Conservation (phyloP, 805 yeast genomes). For the Priceomyces melissophilus region DNA sequence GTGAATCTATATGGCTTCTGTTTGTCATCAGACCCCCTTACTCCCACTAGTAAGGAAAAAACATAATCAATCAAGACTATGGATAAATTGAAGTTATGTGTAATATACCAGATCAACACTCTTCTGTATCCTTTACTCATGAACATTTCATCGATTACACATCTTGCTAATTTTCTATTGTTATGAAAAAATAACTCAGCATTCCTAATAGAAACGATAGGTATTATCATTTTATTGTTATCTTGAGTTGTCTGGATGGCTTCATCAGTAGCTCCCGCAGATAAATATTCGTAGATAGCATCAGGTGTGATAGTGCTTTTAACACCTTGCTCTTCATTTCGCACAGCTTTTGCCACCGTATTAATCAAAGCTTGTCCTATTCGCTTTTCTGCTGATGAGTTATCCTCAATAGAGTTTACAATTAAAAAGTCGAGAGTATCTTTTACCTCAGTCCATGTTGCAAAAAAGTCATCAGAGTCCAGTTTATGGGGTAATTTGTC, state of each 20-base stretch:
- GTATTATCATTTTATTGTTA: conserved; percentile 26
- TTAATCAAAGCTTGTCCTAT: conserved; percentile 41
- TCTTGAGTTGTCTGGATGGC: conserved; percentile 21
- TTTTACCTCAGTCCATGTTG: conserved; percentile 21
- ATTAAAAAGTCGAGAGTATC: conserved; percentile 22
- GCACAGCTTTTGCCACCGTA: conserved; percentile 54
- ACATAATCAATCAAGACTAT: conserved; percentile 58
- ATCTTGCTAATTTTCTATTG: conserved; percentile 52
- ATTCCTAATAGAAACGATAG: conserved; percentile 30
- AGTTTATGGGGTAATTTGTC: conserved; percentile 13
- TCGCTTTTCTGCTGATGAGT: conserved; percentile 16
- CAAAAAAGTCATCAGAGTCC: conserved; percentile 27
- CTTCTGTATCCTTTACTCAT: conserved; percentile 66
- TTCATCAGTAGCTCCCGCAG: conserved; percentile 27
- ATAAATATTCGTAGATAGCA: conserved; percentile 45
- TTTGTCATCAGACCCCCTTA: conserved; percentile 44
- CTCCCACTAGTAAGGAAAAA: conserved; percentile 54
- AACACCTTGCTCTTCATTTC: conserved; percentile 28
- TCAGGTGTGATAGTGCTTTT: conserved; percentile 42
- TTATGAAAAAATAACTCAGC: conserved; percentile 51
- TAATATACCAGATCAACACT: conserved; percentile 62
- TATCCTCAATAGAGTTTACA: conserved; percentile 23
- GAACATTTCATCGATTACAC: conserved; percentile 64
- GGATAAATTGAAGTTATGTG: conserved; percentile 54
- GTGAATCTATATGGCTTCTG: conserved; percentile 42